Percentiles rank a stretch among this genome's conserved stretches.
These are phyloP conservation scores for Dactylellina cionopaga DNA, from an alignment of 2,329 filamentous ascomycete genomes.

Conservation along the genomic window DNA sequence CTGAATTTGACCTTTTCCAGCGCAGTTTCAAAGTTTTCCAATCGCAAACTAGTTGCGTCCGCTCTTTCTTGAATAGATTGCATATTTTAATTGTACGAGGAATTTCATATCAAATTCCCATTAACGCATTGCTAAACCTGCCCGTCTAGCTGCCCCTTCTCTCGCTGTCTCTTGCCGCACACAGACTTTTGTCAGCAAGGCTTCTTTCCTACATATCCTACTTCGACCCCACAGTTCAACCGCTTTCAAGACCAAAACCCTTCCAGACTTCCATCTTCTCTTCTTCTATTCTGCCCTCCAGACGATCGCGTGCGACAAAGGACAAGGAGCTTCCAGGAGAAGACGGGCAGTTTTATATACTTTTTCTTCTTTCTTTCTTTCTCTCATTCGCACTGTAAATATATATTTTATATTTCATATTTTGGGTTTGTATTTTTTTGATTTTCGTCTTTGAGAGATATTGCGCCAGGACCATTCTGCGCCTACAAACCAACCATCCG, in stretches of 20 bases:
- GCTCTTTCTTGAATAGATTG: conserved; percentile 43
- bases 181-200: conserved; percentile 10
- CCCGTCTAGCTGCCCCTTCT: conserved; percentile 23
- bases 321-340: conserved; percentile 46
- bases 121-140: conserved; percentile 43
- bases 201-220: conserved; percentile 31
- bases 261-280: neutral
- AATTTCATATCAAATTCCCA: conserved; percentile 34
- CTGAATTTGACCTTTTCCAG: conserved; percentile 34
- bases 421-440: no score
- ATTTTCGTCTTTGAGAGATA: no score
- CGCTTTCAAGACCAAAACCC: conserved; percentile 18
- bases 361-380: conserved; percentile 19
- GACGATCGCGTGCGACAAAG: conserved; percentile 32
- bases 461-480: no score
- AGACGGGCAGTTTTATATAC: conserved; percentile 35
- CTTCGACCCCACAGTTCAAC: conserved; percentile 9
- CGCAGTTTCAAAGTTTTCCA: conserved; percentile 49
- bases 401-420: neutral
- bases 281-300: conserved; percentile 18
- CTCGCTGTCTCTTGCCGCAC: conserved; percentile 33
- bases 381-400: conserved; percentile 15
- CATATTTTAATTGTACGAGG: conserved; percentile 41
- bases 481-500: no score
- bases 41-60: conserved; percentile 32